Evolutionary conservation across 192 early-diverging fungal genomes (phyloP).

Genomic region (Blastocladiella britannica): DNA sequence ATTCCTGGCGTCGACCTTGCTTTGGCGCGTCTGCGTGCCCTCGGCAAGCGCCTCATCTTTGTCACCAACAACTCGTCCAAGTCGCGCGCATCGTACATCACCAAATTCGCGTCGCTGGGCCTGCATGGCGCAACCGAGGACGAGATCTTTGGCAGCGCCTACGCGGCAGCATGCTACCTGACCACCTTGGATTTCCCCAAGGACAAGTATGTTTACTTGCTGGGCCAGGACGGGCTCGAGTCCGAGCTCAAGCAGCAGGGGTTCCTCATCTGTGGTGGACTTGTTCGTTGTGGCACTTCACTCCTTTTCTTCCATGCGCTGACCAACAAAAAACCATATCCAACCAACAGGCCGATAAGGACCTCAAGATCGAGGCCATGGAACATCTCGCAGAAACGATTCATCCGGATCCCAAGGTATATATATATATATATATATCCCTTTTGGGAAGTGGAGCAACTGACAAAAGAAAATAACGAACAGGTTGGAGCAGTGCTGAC

Average conservation of each 20-base stretch:
- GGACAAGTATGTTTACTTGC: slow-evolving; percentile 75
- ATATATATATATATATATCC: too few species aligned
- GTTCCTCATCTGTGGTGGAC: slow-evolving; percentile 33
- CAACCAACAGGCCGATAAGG: slow-evolving; percentile 25
- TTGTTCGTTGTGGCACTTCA: too few species aligned
- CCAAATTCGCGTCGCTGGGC: slow-evolving; percentile 62
- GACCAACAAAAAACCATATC: slow-evolving; percentile 27
- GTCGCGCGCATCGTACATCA: slow-evolving; percentile 53
- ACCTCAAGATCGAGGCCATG: too few species aligned
- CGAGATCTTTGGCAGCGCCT: slow-evolving; percentile 84
- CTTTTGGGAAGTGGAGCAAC: too few species aligned
- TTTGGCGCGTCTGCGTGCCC: slow-evolving; percentile 43
- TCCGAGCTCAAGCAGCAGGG: slow-evolving; percentile 68
- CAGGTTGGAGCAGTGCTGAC: slow-evolving; percentile 73
- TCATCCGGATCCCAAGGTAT: too few species aligned
- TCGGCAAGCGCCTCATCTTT: slow-evolving; percentile 80
- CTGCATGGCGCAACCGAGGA: slow-evolving; percentile 40
- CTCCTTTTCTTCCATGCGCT: slow-evolving; percentile 4
- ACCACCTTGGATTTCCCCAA: slow-evolving; percentile 57
- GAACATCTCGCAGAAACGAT: too few species aligned
- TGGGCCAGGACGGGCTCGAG: slow-evolving; percentile 69
- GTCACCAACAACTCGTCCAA: slow-evolving; percentile 95
- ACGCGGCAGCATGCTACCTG: slow-evolving; percentile 81
- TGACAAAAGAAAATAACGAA: too few species aligned
- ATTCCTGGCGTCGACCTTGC: slow-evolving; percentile 48